Percentiles rank a stretch among this genome's conserved stretches.
These are phyloP conservation scores for Aeschynomene evenia DNA, from an alignment of 306 rosid genomes.

Conservation along the genomic window DNA sequence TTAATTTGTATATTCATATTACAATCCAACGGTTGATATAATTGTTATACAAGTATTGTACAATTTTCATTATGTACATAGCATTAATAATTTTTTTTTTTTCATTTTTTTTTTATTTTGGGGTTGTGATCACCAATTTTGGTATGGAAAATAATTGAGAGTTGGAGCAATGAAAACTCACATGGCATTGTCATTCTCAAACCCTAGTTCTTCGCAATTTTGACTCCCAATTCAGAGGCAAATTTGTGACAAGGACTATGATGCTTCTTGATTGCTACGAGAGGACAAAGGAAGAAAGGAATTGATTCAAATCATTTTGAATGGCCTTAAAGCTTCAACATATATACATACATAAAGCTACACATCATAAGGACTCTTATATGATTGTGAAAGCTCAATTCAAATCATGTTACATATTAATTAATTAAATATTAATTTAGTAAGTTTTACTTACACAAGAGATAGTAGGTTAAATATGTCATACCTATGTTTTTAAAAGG, in stretches of 20 bases:
- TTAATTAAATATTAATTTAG: not conserved
- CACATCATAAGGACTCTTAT: not conserved
- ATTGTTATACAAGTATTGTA: too few species aligned
- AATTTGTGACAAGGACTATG: not conserved
- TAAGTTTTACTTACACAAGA: too few species aligned
- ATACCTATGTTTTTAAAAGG: too few species aligned
- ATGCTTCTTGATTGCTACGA: not conserved
- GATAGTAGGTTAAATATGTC: too few species aligned
- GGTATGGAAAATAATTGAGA: not conserved
- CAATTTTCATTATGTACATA: too few species aligned
- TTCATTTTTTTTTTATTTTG: too few species aligned
- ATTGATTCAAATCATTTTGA: not conserved
- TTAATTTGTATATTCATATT: too few species aligned
- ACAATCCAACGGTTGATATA: too few species aligned
- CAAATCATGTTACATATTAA: not conserved
- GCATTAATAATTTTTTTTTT: too few species aligned
- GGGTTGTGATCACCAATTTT: too few species aligned
- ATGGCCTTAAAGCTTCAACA: not conserved
- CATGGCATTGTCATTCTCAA: not conserved
- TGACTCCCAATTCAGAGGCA: slow-evolving; percentile 12
- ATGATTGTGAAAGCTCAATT: not conserved
- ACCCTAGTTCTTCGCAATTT: not conserved
- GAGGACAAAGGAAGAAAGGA: not conserved
- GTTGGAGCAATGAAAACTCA: not conserved
- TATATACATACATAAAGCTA: too few species aligned